Conservation (phyloP, 768 basidiomycete species). For the Antrodiella citrinella region DNA sequence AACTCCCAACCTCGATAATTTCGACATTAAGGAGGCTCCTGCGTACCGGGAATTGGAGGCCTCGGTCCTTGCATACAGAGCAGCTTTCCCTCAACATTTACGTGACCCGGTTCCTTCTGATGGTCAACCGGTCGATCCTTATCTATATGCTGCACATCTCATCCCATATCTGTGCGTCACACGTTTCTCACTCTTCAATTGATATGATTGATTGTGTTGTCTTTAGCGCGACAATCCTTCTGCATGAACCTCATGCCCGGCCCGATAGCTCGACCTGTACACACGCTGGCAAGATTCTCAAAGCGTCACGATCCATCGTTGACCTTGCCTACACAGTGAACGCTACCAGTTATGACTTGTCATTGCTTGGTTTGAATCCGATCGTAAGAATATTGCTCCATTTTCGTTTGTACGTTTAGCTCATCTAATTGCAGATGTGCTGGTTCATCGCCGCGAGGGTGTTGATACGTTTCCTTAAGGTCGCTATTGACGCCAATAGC, state of each 20-base stretch:
- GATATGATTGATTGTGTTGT: background rate
- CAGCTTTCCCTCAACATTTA: constrained; percentile 50
- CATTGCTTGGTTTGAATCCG: constrained; percentile 59
- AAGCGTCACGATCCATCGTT: constrained; percentile 55
- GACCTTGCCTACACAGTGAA: constrained; percentile 58
- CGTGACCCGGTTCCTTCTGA: constrained; percentile 43
- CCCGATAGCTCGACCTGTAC: constrained; percentile 50
- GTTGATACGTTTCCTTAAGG: constrained; percentile 57
- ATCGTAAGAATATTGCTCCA: constrained; percentile 33
- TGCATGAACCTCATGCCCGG: constrained; percentile 73
- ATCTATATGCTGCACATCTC: constrained; percentile 34
- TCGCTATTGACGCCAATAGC: constrained; percentile 49
- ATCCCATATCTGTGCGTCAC: constrained; percentile 8
- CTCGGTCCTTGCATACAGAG: constrained; percentile 45
- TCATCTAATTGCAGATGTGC: constrained; percentile 10
- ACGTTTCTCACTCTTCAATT: background rate
- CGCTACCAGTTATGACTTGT: constrained; percentile 70
- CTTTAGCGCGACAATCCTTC: constrained; percentile 51
- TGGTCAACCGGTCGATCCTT: constrained; percentile 41
- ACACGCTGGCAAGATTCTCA: constrained; percentile 60
- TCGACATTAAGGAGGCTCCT: constrained; percentile 49
- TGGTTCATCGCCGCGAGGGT: constrained; percentile 67
- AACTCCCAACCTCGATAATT: constrained; percentile 17
- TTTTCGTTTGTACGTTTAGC: background rate
- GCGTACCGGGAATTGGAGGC: constrained; percentile 60